Base-by-base conservation (phyloP, 1,284 basidiomycete species). In the Pisolithus thermaeus region DNA sequence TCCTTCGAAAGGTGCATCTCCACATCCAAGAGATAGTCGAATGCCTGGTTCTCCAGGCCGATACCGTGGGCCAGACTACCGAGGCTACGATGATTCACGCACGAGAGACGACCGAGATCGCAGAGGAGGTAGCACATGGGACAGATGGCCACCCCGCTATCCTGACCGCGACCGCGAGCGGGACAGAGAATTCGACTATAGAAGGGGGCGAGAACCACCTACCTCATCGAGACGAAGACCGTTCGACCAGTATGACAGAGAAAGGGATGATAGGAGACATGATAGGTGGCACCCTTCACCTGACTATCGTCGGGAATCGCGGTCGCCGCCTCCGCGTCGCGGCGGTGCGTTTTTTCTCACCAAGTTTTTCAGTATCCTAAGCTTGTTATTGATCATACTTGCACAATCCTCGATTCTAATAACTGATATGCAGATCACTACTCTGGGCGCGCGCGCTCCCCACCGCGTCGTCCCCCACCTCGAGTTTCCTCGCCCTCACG, bases 171-270 rank as follows among this genome's bases (percentile, higher is more conserved):
- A 62, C 52, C 55, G 60, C 46, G 56, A 65, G 30, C 49, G 63
- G 52, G 63, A 62, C 37, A 52, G 57, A 2, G 61, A 68, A 18
- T 20, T 9, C 7, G 61, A 65, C 6, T 50, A 58, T 35, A 58
- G 64, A 46, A 56, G 35, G 8, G 35, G 37, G 14, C 36, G 46
- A 38, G 46, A 25, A 7, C 27, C 41, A 8, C 7, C 22, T 30
- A 14, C 8, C 25, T 43, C 42, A 18, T 9, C 11, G 4, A 46
- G 44, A 32, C 14, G 44, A 18, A 18, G 44, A 18, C 28, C 22
- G 12, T 32, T 18, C 25, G 23, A 22, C 44, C n/a, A 20, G 30
- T 32, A 46, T 36, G 44, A 62, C 22, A 39, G 60, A 43, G 63
- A 65, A 0, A 50, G 58, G 32, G 41, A 42, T 25, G 41, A 42